Conservation (phyloP, 495 filamentous ascomycete genomes). For the Aspergillus cristatus region DNA sequence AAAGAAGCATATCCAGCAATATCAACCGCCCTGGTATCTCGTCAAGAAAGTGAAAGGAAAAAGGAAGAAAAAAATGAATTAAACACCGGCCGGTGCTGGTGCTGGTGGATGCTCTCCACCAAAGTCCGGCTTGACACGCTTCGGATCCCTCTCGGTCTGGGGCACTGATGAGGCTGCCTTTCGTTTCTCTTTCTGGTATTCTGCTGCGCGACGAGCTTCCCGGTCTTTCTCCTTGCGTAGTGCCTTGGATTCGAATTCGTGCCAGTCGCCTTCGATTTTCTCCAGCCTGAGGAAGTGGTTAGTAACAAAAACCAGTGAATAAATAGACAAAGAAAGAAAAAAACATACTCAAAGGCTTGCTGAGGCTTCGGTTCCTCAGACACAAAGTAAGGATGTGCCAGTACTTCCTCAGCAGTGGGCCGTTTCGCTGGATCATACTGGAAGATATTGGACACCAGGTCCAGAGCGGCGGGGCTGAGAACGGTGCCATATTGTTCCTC, state of each 20-base stretch:
- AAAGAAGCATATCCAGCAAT: too few relatives aligned
- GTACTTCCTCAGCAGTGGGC: conserved; percentile 74
- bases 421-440: conserved; percentile 78
- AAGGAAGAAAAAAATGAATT: too few relatives aligned
- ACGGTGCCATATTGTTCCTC: conserved; percentile 68
- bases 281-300: conserved; percentile 49
- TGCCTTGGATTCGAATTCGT: conserved; percentile 97
- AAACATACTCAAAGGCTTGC: conserved; percentile 73
- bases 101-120: not conserved
- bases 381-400: conserved; percentile 84
- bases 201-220: conserved; percentile 55
- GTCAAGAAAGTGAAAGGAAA: too few relatives aligned
- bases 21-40: too few relatives aligned
- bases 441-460: conserved; percentile 74
- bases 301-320: conserved; percentile 10
- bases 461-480: conserved; percentile 68
- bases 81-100: too few relatives aligned
- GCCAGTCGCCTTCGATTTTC: conserved; percentile 90
- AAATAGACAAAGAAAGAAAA: not conserved
- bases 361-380: conserved; percentile 69
- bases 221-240: conserved; percentile 83
- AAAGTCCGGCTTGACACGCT: conserved; percentile 22
- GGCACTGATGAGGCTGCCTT: conserved; percentile 23
- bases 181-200: conserved; percentile 46
- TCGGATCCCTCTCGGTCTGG: conserved; percentile 30